Base-by-base conservation (phyloP, 1,284 basidiomycete genomes). In the Ceratobasidium sp. region DNA sequence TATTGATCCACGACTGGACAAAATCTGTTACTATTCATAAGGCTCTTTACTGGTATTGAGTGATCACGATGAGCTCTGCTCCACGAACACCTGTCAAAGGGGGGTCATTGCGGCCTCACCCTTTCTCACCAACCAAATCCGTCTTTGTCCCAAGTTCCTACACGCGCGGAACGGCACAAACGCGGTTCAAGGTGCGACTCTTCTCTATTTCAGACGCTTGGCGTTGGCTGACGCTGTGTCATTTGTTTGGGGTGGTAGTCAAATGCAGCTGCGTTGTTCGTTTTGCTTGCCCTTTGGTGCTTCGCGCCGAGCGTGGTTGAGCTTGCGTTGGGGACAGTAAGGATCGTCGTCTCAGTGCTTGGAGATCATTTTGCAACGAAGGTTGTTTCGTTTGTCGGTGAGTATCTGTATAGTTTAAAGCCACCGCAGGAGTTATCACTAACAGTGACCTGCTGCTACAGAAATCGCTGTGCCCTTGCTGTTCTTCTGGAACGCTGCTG, bases 11-110 rank as follows among this genome's bases (percentile, higher is more conserved):
- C n/a, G 13, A 30, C 35, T 23, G 18, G 5, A 50, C 49, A 52
- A 52, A 50, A 66, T 14, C 2, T 30, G 30, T 18, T 14, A 38
- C 47, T n/a, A 35, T 55, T 50, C 13, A 16, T 50, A 8, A 16
- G 7, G 18, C 8, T n/a, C n/a, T 55, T 41, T 26, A 35, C 28
- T 43, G 50, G 44, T n/a, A 6, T 35, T 28, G 13, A 61, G 26
- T 38, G 55, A 28, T 11, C n/a, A 67, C 50, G 23, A 67, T 67
- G 64, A 67, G 50, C 38, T 66, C 63, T 38, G 64, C 64, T 67
- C 64, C 64, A 55, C 64, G 64, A 35, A 67, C 64, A 44, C 64
- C 64, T 55, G 41, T 44, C 16, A 38, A 41, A 18, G 50, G 46
- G 35, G 32, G n/a, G n/a, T n/a, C n/a, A n/a, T 35, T 57, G 21